Percentiles rank a stretch among this genome's conserved stretches.
These are phyloP conservation scores for Salix purpurea DNA, from an alignment of 345 rosid species.

Conservation along the genomic window DNA sequence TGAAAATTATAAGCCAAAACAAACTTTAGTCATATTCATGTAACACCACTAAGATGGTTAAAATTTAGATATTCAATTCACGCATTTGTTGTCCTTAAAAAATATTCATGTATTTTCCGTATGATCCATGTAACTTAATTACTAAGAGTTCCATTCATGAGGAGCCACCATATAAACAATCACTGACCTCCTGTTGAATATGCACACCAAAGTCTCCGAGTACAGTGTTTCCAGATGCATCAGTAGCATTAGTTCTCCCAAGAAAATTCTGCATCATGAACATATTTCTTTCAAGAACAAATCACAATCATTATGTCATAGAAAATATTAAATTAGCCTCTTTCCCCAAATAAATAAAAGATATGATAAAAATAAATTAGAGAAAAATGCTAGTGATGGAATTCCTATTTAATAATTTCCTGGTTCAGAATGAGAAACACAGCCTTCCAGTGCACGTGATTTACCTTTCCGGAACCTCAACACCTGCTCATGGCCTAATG, in stretches of 20 bases:
- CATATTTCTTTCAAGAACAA: neutral
- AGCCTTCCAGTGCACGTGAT: no score
- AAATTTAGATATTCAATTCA: neutral
- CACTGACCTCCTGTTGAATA: conserved; percentile 91
- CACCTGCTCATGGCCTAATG: no score
- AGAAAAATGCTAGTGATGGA: neutral
- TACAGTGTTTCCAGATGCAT: conserved; percentile 90
- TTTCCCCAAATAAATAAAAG: neutral
- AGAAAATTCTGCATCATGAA: conserved; percentile 55
- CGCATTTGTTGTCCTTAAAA: neutral
- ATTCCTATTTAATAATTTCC: neutral
- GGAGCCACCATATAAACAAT: neutral
- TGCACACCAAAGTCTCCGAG: conserved; percentile 84
- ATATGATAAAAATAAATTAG: neutral
- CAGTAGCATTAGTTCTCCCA: conserved; percentile 79
- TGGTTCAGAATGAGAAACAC: no score
- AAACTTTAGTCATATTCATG: neutral
- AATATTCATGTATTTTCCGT: neutral
- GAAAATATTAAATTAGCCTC: neutral
- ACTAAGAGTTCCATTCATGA: neutral
- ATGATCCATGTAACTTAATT: neutral
- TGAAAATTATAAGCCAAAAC: neutral
- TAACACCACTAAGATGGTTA: neutral
- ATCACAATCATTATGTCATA: no score
- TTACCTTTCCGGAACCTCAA: no score